Conservation (phyloP, 306 rosid species). For the Quercus suber region DNA sequence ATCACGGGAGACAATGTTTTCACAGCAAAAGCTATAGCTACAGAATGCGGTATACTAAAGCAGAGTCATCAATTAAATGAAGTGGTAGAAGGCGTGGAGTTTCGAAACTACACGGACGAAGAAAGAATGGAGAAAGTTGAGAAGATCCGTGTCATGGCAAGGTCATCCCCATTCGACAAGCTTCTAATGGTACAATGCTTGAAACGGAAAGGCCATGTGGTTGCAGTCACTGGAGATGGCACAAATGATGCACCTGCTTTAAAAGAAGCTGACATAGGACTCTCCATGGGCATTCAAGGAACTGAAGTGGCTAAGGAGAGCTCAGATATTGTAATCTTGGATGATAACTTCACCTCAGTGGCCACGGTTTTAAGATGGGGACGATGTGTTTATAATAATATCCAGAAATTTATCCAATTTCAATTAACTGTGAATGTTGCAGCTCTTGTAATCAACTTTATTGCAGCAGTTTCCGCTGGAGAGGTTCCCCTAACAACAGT, state of each 20-base stretch:
- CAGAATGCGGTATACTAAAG: constrained; percentile 79
- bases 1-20: constrained; percentile 87
- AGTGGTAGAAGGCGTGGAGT: constrained; percentile 72
- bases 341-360: constrained; percentile 76
- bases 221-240: constrained; percentile 90
- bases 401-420: constrained; percentile 87
- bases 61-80: constrained; percentile 16
- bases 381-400: constrained; percentile 81
- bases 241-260: constrained; percentile 86
- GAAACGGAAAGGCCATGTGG: constrained; percentile 70
- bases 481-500: constrained; percentile 86
- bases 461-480: constrained; percentile 88
- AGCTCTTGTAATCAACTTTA: constrained; percentile 81
- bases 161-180: constrained; percentile 87
- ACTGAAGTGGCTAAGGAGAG: constrained; percentile 95
- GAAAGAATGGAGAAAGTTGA: constrained; percentile 72
- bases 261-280: constrained; percentile 91
- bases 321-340: constrained; percentile 83
- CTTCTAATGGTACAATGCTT: constrained; percentile 79
- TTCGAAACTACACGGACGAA: constrained; percentile 59
- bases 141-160: constrained; percentile 71
- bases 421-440: constrained; percentile 86
- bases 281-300: constrained; percentile 90
- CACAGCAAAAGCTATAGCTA: constrained; percentile 86
- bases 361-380: constrained; percentile 88